phyloP scores from a whole-genome alignment of 2,329 filamentous ascomycete species.

The Fusarium heterosporum region DNA sequence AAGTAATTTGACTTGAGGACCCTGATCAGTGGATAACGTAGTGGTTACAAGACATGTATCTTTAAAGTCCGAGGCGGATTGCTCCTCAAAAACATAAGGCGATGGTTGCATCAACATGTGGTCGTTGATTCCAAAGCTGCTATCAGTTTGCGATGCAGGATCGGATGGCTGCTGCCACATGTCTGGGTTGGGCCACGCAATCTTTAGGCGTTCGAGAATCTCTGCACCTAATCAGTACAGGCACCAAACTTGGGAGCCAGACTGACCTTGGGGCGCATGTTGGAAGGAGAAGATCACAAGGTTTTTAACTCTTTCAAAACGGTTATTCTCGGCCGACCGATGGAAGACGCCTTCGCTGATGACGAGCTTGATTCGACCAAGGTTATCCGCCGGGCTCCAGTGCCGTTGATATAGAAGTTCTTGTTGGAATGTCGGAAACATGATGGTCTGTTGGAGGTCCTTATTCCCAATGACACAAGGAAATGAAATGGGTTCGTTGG shows the following conservation, averaged over 20 bases:
- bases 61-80: background rate
- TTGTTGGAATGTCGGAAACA: constrained; percentile 78
- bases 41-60: background rate
- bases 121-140: constrained; percentile 55
- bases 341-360: constrained; percentile 78
- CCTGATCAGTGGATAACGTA: background rate
- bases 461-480: constrained; percentile 65
- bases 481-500: constrained; percentile 63
- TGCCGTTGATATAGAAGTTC: constrained; percentile 75
- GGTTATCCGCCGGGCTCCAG: constrained; percentile 77
- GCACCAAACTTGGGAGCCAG: fast-evolving
- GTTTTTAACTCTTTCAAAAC: constrained; percentile 77
- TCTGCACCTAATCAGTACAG: constrained; percentile 54
- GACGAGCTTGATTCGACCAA: constrained; percentile 80
- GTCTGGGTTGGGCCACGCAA: constrained; percentile 81
- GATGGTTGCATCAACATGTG: background rate
- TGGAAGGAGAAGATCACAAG: constrained; percentile 85
- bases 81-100: background rate
- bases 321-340: constrained; percentile 58
- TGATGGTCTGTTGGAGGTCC: constrained; percentile 68
- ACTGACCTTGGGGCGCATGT: constrained; percentile 80
- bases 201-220: constrained; percentile 76
- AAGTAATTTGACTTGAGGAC: background rate
- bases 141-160: constrained; percentile 41
- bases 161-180: constrained; percentile 67